Evolutionary conservation across 1,139 yeast species (phyloP).

Genomic region (Suhomyces atakaporum): DNA sequence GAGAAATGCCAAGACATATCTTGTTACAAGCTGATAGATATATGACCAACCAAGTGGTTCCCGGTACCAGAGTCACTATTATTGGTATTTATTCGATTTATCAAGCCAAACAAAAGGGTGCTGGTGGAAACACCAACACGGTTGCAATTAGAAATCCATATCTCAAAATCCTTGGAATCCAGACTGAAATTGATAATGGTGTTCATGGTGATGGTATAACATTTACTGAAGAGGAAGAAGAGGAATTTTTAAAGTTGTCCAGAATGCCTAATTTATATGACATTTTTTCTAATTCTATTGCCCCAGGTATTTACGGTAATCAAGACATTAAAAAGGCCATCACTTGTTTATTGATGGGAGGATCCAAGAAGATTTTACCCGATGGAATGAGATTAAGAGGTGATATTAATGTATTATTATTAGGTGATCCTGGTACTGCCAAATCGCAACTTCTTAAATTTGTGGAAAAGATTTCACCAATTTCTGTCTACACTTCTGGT

Average conservation of each 20-base stretch:
- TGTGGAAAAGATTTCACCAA: slow-evolving; percentile 93
- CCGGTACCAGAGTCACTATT: slow-evolving; percentile 91
- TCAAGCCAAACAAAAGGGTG: slow-evolving; percentile 61
- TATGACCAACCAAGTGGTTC: slow-evolving; percentile 85
- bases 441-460: slow-evolving; percentile 93
- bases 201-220: slow-evolving; percentile 60
- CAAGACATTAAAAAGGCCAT: slow-evolving; percentile 91
- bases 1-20: slow-evolving; percentile 97
- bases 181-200: slow-evolving; percentile 76
- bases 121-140: slow-evolving; percentile 44
- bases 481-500: slow-evolving; percentile 95
- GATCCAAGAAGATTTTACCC: slow-evolving; percentile 87
- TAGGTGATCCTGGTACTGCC: slow-evolving; percentile 99
- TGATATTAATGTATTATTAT: slow-evolving; percentile 85
- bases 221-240: slow-evolving; percentile 93
- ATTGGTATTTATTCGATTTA: slow-evolving; percentile 92
- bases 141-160: slow-evolving; percentile 96
- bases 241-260: slow-evolving; percentile 79
- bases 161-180: slow-evolving; percentile 81
- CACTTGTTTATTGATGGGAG: slow-evolving; percentile 90
- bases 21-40: slow-evolving; percentile 86
- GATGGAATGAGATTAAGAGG: slow-evolving; percentile 98
- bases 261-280: slow-evolving; percentile 84
- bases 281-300: slow-evolving; percentile 83
- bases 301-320: slow-evolving; percentile 96